Base-by-base conservation (phyloP, 495 filamentous ascomycete genomes). In the Penicillium alfredii region DNA sequence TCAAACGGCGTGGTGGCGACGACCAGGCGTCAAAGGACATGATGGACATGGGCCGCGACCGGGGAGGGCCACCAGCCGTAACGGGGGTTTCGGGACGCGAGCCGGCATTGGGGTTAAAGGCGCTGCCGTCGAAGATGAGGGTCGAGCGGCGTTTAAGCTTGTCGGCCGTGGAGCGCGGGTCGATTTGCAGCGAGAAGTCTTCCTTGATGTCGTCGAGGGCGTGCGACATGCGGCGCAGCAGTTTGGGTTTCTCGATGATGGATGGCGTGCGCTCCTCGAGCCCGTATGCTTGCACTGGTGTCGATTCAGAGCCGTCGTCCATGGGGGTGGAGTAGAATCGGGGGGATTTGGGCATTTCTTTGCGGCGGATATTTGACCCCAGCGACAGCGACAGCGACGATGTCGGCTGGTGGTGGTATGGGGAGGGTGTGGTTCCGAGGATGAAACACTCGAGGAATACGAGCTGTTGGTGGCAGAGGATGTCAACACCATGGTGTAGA, bases 261-360 rank as follows among this genome's bases (percentile, higher is more conserved):
- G 66, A 65, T 15, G 61, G 56, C 10, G 57, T 52, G 38, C 64
- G 59, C 36, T 61, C 49, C 26, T 68, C 64, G 15, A 61, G 42
- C 37, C 66, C 66, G 33, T 68, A 68, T 32, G 60, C 19, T 21
- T 62, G 45, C 0, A 66, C 36, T 2, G 66, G 66, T 9, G 59
- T 68, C 25, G 58, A 58, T 6, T 55, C 52, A 7, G 44, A 28
- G 29, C 50, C 50, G 6, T 66, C 40, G 12, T 55, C 54, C 27
- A 66, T 16, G 1, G 64, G 66, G 8, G 64, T 59, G 19, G 66
- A 55, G 36, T 70, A 70, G 42, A 58, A 70, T 18, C 66, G 62
- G 23, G 46, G 63, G 26, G 38, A 53, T 45, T 61, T 64, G 31
- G 36, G 35, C 8, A 33, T 50, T 19, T 35, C 31, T 7, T 53